Percentiles rank a stretch among this genome's conserved stretches.
Conservation (phyloP, 2,329 filamentous ascomycete genomes). For the Diaporthe sp. region DNA sequence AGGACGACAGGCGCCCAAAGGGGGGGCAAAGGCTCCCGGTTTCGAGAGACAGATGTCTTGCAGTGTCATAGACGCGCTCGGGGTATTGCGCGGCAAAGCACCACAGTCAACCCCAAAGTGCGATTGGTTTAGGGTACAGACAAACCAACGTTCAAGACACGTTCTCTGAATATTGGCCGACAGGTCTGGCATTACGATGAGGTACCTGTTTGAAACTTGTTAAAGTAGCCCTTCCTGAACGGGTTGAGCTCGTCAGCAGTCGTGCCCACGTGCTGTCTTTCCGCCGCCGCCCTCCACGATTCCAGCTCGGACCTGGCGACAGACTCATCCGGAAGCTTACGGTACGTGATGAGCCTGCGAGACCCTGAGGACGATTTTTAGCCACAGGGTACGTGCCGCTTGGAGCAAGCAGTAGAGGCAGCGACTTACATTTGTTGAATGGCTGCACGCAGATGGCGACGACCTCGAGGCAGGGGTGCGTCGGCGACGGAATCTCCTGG, state of each 20-base stretch:
- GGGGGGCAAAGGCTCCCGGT: not conserved
- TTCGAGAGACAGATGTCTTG: not conserved
- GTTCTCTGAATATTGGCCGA: not conserved
- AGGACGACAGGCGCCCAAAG: not conserved
- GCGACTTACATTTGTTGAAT: constrained; percentile 82
- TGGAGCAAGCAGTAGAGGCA: not conserved
- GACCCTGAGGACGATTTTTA: constrained; percentile 72
- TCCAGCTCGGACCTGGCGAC: constrained; percentile 62
- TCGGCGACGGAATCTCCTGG: constrained; percentile 81
- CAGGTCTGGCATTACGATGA: constrained; percentile 7
- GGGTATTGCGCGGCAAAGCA: not conserved
- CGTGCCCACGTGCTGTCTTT: constrained; percentile 56
- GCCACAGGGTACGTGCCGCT: not conserved
- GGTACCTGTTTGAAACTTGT: constrained; percentile 61
- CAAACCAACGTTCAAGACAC: not conserved
- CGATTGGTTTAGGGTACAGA: constrained; percentile 22
- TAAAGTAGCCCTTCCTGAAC: constrained; percentile 72
- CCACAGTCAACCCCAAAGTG: not conserved
- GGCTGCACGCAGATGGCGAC: constrained; percentile 84
- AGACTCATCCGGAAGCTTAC: constrained; percentile 73
- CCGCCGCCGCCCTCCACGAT: constrained; percentile 47
- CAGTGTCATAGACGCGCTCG: not conserved
- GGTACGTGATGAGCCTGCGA: constrained; percentile 88
- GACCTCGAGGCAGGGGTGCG: constrained; percentile 81
- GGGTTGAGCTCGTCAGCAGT: constrained; percentile 73